These are phyloP conservation scores for Gonapodya sp. DNA, from an alignment of 192 early-diverging fungal species.

Conservation along the genomic window DNA sequence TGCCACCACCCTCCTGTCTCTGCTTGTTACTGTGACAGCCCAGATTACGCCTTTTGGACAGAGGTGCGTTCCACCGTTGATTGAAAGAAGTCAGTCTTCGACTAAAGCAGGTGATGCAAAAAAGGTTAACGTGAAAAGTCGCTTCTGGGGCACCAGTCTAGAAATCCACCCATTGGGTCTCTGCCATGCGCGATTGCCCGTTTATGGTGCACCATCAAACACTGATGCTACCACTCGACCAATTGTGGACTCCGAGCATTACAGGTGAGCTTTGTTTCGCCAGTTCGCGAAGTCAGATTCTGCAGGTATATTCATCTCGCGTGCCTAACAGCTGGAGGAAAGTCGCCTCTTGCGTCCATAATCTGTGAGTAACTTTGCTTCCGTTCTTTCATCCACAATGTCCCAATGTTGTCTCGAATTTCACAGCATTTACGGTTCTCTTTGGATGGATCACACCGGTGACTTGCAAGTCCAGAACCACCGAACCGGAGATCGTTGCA, in stretches of 20 bases:
- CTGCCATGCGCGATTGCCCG: constrained; percentile 68
- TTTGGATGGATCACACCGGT: constrained; percentile 78
- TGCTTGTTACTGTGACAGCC: constrained; percentile 76
- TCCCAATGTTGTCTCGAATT: background rate
- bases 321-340: constrained; percentile 52
- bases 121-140: constrained; percentile 67
- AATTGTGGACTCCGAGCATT: background rate
- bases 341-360: constrained; percentile 75
- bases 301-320: background rate
- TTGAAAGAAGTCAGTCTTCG: background rate
- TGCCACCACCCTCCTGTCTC: constrained; percentile 84
- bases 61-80: constrained; percentile 31
- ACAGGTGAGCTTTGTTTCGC: background rate
- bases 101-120: too few species aligned
- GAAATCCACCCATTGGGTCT: constrained; percentile 70
- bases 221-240: constrained; percentile 7
- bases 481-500: constrained; percentile 68
- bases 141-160: constrained; percentile 79
- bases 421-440: constrained; percentile 56
- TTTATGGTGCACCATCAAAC: constrained; percentile 38
- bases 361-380: constrained; percentile 31
- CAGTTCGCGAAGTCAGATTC: background rate
- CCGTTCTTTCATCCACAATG: background rate
- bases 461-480: constrained; percentile 75
- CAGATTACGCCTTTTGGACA: constrained; percentile 71